Conservation (phyloP, 202 grass and related monocot species). For the Dendrocalamus latiflorus region DNA sequence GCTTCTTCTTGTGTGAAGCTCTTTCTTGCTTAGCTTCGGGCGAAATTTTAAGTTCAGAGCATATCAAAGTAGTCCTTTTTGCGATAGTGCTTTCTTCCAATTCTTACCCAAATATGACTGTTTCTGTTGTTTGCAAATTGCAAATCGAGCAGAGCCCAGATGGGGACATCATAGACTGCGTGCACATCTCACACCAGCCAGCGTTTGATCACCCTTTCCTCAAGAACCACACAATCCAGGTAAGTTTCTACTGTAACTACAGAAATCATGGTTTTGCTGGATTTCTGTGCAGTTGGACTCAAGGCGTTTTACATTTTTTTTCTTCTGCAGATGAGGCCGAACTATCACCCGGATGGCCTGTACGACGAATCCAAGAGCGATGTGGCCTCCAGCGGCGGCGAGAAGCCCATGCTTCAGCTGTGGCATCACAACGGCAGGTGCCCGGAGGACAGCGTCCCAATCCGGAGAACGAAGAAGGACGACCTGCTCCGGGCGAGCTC, state of each 20-base stretch:
- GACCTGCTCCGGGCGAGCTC: slow-evolving; percentile 85
- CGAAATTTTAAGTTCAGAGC: background rate
- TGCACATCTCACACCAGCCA: slow-evolving; percentile 77
- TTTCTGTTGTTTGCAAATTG: background rate
- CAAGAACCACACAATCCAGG: slow-evolving; percentile 92
- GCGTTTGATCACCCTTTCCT: slow-evolving; percentile 94
- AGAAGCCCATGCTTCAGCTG: slow-evolving; percentile 61
- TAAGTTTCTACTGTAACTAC: background rate
- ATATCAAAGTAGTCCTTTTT: background rate
- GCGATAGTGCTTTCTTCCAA: background rate
- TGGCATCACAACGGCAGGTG: slow-evolving; percentile 84
- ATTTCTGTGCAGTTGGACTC: background rate
- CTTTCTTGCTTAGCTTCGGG: background rate
- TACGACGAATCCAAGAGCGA: slow-evolving; percentile 54
- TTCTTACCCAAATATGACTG: background rate
- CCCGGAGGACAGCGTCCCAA: slow-evolving; percentile 55
- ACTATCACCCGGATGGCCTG: slow-evolving; percentile 70
- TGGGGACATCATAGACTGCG: slow-evolving; percentile 91
- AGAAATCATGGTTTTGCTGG: background rate
- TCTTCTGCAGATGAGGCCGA: slow-evolving; percentile 59
- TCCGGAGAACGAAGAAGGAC: slow-evolving; percentile 71
- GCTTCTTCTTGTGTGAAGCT: background rate
- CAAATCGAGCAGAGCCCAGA: slow-evolving; percentile 74
- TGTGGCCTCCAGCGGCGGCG: slow-evolving; percentile 27
- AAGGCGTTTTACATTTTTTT: background rate